Percentiles rank a stretch among this genome's conserved stretches.
Evolutionary conservation across 192 early-diverging fungal species (phyloP).

Genomic region (Podila epigama): DNA sequence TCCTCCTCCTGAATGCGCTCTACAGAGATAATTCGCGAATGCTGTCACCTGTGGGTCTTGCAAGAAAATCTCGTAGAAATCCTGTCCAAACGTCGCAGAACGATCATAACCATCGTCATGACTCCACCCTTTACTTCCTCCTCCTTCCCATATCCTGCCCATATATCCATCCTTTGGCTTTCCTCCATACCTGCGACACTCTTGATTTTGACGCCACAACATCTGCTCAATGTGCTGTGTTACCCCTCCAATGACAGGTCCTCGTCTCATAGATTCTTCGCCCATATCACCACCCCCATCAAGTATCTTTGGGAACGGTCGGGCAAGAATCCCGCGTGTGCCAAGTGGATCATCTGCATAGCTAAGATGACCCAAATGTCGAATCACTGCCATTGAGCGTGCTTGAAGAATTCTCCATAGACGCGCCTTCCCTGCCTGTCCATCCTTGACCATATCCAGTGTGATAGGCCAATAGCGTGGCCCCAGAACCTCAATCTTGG

Average conservation of each 20-base stretch:
- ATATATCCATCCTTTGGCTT: not conserved
- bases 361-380: slow-evolving; percentile 56
- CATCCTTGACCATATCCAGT: slow-evolving; percentile 49
- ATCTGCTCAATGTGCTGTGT: not conserved
- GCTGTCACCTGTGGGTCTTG: slow-evolving; percentile 50
- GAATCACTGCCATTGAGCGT: slow-evolving; percentile 52
- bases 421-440: slow-evolving; percentile 17
- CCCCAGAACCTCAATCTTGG: slow-evolving; percentile 58
- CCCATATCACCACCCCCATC: not conserved
- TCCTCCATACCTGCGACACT: no score
- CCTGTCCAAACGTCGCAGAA: slow-evolving; percentile 24
- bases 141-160: not conserved
- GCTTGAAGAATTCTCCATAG: slow-evolving; percentile 44
- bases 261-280: no score
- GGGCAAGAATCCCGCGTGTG: slow-evolving; percentile 28
- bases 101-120: not conserved
- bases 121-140: not conserved
- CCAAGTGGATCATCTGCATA: slow-evolving; percentile 49
- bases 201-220: slow-evolving; percentile 4
- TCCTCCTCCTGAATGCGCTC: not conserved
- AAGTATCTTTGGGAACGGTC: slow-evolving; percentile 36
- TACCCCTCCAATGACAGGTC: no score
- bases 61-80: slow-evolving; percentile 24
- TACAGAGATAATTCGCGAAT: slow-evolving; percentile 49
- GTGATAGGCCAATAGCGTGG: slow-evolving; percentile 65